Evolutionary conservation across 176 grass and related monocot species (phyloP), one percentile per base, ranked within the genome.

Genomic region (Pontederia crassipes): DNA sequence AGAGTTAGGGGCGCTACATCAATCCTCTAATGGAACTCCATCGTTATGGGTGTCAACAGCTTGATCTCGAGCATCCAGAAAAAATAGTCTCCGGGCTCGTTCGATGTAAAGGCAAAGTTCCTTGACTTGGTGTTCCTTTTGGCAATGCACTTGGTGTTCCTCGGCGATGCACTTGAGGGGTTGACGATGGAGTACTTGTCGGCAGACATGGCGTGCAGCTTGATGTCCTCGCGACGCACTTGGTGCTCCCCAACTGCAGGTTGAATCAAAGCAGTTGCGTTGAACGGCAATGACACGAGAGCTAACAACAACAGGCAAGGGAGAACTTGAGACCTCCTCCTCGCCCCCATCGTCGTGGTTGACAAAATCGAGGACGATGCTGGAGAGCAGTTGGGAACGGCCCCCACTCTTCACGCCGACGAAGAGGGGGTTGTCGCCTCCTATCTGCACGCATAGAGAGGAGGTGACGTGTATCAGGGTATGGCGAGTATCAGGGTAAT

Each of bases 201-300:
- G 12, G 16, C 53, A 0, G 12, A 12, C 53, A 55, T 55, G 53
- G 53, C 53, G 3, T 55, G 15, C 4, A 55, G 53, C 53, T 55
- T 55, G 53, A 55, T 55, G 15, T 55, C 53, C 53, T 55, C 53
- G 53, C 8, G 53, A 55, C 16, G 53, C 53, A 55, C 53, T 55
- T 55, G 53, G 53, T 55, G 11, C 16, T 14, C 8, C 53, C 53
- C 53, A 17, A 55, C 10, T n/a, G 12, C 8, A 55, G 15, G 53
- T 55, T 17, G 53, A 55, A 55, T 14, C 53, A 12, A 17, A 55
- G 53, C n/a, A 24, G 20, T 1, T 24, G 1, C 20, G 1, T 24
- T 24, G 20, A 24, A 24, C 20, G 20, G 1, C 20, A 24, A 24
- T 1, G 1, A 24, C 20, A 24, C 1, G 20, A 24, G 20, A 1